Conservation (phyloP, 192 early-diverging fungal species). For the Kappamyces sp. region DNA sequence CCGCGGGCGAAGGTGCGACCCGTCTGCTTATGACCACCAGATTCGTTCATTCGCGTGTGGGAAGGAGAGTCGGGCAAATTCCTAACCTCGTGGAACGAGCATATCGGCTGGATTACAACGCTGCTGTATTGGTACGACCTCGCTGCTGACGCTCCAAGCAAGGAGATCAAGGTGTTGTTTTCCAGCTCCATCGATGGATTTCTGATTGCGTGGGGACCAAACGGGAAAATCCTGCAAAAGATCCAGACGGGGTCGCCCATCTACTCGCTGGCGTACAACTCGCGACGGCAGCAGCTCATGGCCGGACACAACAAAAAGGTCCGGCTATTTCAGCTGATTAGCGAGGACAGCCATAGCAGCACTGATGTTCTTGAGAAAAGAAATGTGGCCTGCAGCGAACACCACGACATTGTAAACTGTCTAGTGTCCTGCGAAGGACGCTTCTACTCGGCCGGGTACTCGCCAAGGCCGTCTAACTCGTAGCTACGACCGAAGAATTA, state of each 20-base stretch:
- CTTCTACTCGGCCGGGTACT: slow-evolving; percentile 56
- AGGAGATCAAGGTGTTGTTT: slow-evolving; percentile 51
- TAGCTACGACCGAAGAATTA: slow-evolving; percentile 52
- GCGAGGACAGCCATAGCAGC: slow-evolving; percentile 34
- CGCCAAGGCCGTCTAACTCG: neutral
- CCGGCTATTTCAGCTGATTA: slow-evolving; percentile 47
- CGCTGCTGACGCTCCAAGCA: slow-evolving; percentile 24
- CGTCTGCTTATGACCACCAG: slow-evolving; percentile 20
- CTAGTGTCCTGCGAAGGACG: slow-evolving; percentile 50
- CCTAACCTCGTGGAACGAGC: slow-evolving; percentile 30
- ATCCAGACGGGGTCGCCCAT: slow-evolving; percentile 51
- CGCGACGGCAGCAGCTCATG: slow-evolving; percentile 50
- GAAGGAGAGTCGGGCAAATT: slow-evolving; percentile 51
- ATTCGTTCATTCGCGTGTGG: slow-evolving; percentile 47
- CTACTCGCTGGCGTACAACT: slow-evolving; percentile 54
- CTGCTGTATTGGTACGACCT: slow-evolving; percentile 43
- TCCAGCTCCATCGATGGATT: slow-evolving; percentile 50
- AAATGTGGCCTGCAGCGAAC: slow-evolving; percentile 36
- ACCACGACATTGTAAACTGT: slow-evolving; percentile 51
- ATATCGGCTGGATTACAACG: slow-evolving; percentile 50
- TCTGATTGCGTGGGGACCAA: slow-evolving; percentile 49
- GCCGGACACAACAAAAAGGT: slow-evolving; percentile 48
- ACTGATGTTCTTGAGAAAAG: slow-evolving; percentile 40
- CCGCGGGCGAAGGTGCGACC: slow-evolving; percentile 46
- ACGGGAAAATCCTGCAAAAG: slow-evolving; percentile 47